Evolutionary conservation across 305 asterid genomes (phyloP).

Genomic region (Fraxinus sp.): DNA sequence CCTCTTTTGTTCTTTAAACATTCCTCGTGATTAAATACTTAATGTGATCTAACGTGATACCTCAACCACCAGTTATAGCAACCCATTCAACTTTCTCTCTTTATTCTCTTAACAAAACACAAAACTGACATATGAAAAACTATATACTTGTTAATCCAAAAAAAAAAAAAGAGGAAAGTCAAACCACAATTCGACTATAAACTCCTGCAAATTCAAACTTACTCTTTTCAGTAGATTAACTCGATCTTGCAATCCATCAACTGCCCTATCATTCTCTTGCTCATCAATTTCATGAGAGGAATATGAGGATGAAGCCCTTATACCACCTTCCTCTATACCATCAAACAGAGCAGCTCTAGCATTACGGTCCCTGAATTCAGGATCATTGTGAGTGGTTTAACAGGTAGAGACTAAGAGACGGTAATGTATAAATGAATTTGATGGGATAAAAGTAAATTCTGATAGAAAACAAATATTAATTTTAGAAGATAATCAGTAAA

Average conservation of each 20-base stretch:
- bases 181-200: not conserved
- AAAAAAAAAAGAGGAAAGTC: not conserved
- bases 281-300: constrained; percentile 87
- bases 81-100: not conserved
- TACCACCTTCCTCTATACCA: constrained; percentile 97
- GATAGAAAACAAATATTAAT: not conserved
- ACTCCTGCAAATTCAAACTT: constrained; percentile 28
- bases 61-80: not conserved
- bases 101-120: not conserved
- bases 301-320: constrained; percentile 74
- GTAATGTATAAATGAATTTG: not conserved
- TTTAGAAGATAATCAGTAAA: not conserved
- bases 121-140: not conserved
- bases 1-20: not conserved
- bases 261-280: constrained; percentile 78
- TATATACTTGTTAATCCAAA: not conserved
- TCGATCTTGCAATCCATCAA: constrained; percentile 85
- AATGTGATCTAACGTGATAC: not conserved
- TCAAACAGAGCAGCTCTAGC: constrained; percentile 81
- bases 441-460: not conserved
- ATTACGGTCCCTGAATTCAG: constrained; percentile 63
- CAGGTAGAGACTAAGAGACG: not conserved
- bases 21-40: not conserved
- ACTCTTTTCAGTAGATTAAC: constrained; percentile 83
- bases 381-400: not conserved